phyloP scores from a whole-genome alignment of 1,284 basidiomycete species.

The Naganishia albida region DNA sequence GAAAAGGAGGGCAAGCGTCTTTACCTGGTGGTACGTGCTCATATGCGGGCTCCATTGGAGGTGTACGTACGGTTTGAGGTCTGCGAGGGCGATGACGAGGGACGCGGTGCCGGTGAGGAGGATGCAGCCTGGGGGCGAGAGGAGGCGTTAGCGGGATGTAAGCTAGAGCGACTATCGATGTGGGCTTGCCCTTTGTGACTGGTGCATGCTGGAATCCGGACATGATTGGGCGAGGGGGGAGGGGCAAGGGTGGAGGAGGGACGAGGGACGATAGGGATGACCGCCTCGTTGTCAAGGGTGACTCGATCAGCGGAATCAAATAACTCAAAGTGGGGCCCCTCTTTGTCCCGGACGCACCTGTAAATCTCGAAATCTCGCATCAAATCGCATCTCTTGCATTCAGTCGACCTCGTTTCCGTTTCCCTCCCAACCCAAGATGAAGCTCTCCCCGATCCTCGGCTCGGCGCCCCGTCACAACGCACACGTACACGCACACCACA shows the following conservation, averaged over 20 bases:
- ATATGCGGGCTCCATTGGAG: slow-evolving; percentile 61
- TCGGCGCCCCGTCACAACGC: background rate
- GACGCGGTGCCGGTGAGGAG: slow-evolving; percentile 68
- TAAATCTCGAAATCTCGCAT: background rate
- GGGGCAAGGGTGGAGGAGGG: background rate
- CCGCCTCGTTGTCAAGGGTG: background rate
- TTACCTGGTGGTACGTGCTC: slow-evolving; percentile 54
- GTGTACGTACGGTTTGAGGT: slow-evolving; percentile 82
- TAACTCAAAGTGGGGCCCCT: background rate
- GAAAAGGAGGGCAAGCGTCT: slow-evolving; percentile 32
- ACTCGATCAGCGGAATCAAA: background rate
- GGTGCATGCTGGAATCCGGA: background rate
- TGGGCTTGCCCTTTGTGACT: background rate
- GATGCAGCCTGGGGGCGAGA: slow-evolving; percentile 73
- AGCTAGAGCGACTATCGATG: too few relatives aligned
- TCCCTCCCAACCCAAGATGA: background rate
- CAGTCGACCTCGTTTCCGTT: background rate
- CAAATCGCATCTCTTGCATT: background rate
- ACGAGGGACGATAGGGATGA: background rate
- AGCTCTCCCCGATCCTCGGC: slow-evolving; percentile 1
- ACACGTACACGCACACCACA: background rate
- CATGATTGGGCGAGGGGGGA: background rate
- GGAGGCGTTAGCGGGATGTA: too few relatives aligned
- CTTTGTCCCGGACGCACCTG: background rate
- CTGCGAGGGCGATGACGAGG: slow-evolving; percentile 71